Evolutionary conservation across 305 asterid species (phyloP).

Genomic region (Solanum hybrid): DNA sequence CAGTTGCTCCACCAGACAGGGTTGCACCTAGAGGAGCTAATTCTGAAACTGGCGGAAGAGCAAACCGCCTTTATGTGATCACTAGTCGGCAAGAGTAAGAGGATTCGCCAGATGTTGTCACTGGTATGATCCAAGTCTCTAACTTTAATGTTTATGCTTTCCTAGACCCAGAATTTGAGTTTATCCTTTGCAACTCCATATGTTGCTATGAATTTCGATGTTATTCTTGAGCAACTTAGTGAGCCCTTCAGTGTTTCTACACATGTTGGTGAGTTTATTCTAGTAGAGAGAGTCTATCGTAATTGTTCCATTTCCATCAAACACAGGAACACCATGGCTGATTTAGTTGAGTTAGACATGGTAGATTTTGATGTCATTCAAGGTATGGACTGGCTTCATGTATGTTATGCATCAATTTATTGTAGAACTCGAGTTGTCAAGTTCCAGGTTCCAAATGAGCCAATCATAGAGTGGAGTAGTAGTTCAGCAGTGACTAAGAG

Average conservation of each 20-base stretch:
- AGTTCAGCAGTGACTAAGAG: not conserved
- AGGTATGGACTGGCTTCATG: not conserved
- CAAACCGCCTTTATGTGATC: not conserved
- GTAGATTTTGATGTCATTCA: not conserved
- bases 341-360: not conserved
- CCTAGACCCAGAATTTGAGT: accelerated
- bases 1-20: not conserved
- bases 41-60: not conserved
- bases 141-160: not conserved
- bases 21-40: not conserved
- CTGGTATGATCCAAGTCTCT: not conserved
- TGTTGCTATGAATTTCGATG: not conserved
- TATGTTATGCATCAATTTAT: not conserved
- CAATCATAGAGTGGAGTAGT: not conserved
- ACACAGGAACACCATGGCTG: not conserved
- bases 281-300: not conserved
- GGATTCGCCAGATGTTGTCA: not conserved
- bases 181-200: not conserved
- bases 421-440: not conserved
- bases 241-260: not conserved
- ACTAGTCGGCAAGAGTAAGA: not conserved
- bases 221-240: not conserved
- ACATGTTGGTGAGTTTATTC: not conserved
- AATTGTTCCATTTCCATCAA: not conserved
- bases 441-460: not conserved